Evolutionary conservation across 805 yeast genomes (phyloP).

Genomic region (Metschnikowia baotianmanensis): DNA sequence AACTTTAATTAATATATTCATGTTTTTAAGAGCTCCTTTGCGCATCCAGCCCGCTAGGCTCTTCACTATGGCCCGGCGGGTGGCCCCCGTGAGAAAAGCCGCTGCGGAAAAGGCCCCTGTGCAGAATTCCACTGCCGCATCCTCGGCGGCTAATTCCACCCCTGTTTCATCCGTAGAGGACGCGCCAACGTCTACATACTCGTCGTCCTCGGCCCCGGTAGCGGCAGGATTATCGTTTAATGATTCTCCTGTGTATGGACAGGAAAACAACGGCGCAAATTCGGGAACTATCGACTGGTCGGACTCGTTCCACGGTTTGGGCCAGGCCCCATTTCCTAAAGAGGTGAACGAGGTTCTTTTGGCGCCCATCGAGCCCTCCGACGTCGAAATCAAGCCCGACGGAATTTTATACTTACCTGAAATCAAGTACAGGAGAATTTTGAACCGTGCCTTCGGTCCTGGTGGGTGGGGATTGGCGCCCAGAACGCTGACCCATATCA

Average conservation of each 20-base stretch:
- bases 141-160: not conserved
- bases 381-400: constrained; percentile 94
- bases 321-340: constrained; percentile 68
- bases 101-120: constrained; percentile 5
- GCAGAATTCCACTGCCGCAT: not conserved
- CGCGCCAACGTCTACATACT: not conserved
- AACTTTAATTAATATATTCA: not conserved
- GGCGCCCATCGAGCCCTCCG: constrained; percentile 61
- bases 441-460: constrained; percentile 93
- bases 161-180: not conserved
- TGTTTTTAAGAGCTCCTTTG: constrained; percentile 7
- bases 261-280: constrained; percentile 21
- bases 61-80: constrained; percentile 18
- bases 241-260: constrained; percentile 24
- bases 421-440: constrained; percentile 86
- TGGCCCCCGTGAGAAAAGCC: constrained; percentile 12
- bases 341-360: constrained; percentile 59
- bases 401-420: constrained; percentile 91
- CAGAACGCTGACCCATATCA: constrained; percentile 76
- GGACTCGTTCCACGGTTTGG: constrained; percentile 82
- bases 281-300: constrained; percentile 93
- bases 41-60: constrained; percentile 8
- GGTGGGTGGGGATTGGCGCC: constrained; percentile 99
- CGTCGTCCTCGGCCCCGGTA: constrained; percentile 2
- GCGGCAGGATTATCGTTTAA: constrained; percentile 15